Base-by-base conservation (phyloP, 2,329 filamentous ascomycete species). In the Aspergillus sp. region DNA sequence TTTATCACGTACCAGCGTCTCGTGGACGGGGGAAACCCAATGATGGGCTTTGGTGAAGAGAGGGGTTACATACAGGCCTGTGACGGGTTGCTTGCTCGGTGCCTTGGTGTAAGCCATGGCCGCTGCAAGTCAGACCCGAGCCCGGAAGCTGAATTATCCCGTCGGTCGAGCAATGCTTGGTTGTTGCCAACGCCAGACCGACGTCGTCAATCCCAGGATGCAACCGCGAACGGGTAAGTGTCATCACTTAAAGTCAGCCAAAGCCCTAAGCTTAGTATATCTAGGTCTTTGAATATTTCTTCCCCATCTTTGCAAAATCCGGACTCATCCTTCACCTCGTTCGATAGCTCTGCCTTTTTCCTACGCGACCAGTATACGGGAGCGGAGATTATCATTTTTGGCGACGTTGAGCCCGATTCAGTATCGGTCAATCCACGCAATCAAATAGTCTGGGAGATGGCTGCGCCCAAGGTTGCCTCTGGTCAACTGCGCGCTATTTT, bases 331-430 rank as follows among this genome's bases (percentile, higher is more conserved):
- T 63, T 49, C 51, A 36, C 50, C 5, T 54, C 41, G 5, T 76
- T 73, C 59, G 91, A 97, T 71, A 96, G 91, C 62, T 95, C 92
- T 17, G 93, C 91, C 0, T 98, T 93, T 74, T 98, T 99, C 74
- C 89, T 99, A 62, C 89, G 91, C 38, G 89, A 95, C 58, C 80
- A 88, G 34, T 71, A 77, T 1, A 89, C 86, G 0, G 83, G 85
- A 1, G 83, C 83, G 32, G 93, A 99, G 74, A 85, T 98, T 3
- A 84, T 99, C 58, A 90, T 99, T 48, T 98, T 97, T 70, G 95
- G 95, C 17, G 95, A 99, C 64, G 90, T 98, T 38, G 95, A 99
- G 70, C 92, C 95, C 0, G 95, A 99, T 73, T 88, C 86, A 8
- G 76, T 98, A 24, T 96, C 91, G 0, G 75, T 93, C 2, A 88